These are phyloP conservation scores for Aspergillus aculeatus DNA, from an alignment of 2,329 filamentous ascomycete species.

Conservation along the genomic window DNA sequence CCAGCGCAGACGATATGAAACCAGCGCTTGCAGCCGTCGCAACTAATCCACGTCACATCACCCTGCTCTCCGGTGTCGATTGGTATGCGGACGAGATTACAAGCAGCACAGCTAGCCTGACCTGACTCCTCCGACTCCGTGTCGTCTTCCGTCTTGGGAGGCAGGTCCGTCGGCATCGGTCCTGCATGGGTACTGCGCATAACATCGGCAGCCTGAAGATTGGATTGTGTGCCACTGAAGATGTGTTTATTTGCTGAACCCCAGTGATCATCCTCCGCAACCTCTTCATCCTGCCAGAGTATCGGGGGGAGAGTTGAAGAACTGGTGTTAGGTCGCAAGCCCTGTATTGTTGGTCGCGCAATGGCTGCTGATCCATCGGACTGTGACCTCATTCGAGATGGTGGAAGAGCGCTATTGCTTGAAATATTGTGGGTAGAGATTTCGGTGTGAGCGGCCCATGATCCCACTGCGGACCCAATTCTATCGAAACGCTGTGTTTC, in stretches of 20 bases:
- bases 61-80: constrained; percentile 54
- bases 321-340: constrained; percentile 39
- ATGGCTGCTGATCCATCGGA: constrained; percentile 44
- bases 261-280: constrained; percentile 17
- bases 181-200: constrained; percentile 4
- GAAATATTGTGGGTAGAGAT: constrained; percentile 16
- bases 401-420: constrained; percentile 25
- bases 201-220: constrained; percentile 1
- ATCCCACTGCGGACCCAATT: constrained; percentile 21
- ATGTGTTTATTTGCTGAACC: constrained; percentile 9
- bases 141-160: constrained; percentile 32
- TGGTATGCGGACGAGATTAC: constrained; percentile 55
- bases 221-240: constrained; percentile 13
- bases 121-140: constrained; percentile 26
- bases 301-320: constrained; percentile 35
- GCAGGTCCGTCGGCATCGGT: constrained; percentile 16
- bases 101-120: constrained; percentile 56
- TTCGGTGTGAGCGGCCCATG: constrained; percentile 17
- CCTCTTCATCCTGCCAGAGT: constrained; percentile 33
- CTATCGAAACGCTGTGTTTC: constrained; percentile 25
- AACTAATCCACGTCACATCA: constrained; percentile 62
- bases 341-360: constrained; percentile 37
- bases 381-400: constrained; percentile 41
- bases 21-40: constrained; percentile 68
- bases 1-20: constrained; percentile 67